Percentiles rank a stretch among this genome's conserved stretches.
Conservation (phyloP, 1,139 yeast species). For the Candida neerlandica region DNA sequence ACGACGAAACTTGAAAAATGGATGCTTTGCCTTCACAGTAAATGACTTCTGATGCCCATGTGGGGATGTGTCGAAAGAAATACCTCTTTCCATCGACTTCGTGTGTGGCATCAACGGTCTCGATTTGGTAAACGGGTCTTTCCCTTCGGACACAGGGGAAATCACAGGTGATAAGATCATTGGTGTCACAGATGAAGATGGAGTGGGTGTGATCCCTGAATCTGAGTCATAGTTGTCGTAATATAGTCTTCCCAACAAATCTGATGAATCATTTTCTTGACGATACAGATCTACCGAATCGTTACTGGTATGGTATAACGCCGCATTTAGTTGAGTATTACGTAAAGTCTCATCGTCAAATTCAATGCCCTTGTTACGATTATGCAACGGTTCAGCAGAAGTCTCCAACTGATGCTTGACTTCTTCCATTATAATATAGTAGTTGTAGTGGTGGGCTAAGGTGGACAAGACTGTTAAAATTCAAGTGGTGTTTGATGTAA, state of each 20-base stretch:
- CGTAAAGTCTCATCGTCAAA: constrained; percentile 31
- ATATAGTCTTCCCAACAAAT: constrained; percentile 46
- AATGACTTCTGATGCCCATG: constrained; percentile 46
- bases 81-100: constrained; percentile 36
- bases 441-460: too few species aligned
- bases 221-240: constrained; percentile 49
- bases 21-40: constrained; percentile 59
- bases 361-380: neutral
- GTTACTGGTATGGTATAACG: constrained; percentile 41
- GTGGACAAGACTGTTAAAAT: neutral
- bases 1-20: constrained; percentile 54
- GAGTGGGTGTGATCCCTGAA: constrained; percentile 23
- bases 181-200: constrained; percentile 17
- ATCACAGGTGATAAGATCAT: constrained; percentile 4
- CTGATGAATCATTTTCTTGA: constrained; percentile 43
- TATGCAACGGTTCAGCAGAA: constrained; percentile 1
- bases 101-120: constrained; percentile 11
- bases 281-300: constrained; percentile 46
- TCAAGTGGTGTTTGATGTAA: neutral
- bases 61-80: constrained; percentile 55
- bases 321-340: constrained; percentile 44
- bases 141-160: neutral
- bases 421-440: neutral
- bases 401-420: neutral
- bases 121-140: constrained; percentile 4